Base-by-base conservation (phyloP, 441 rosid species). In the Euphorbia celastroides region DNA sequence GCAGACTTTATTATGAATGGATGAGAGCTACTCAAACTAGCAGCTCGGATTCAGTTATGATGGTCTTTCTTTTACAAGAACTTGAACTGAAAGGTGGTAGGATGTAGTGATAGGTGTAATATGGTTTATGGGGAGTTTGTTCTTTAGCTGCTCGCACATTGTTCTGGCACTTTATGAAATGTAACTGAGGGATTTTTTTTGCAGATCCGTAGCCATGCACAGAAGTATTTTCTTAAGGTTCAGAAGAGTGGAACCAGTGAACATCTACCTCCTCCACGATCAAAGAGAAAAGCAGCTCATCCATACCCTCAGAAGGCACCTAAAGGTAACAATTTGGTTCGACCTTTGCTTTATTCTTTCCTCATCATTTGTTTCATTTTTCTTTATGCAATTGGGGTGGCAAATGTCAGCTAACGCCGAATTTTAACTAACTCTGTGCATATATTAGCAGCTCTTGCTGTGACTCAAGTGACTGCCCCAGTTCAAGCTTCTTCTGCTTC, bases 181-280 rank as follows among this genome's bases (percentile, higher is more conserved):
- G 59, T 28, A 48, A 44, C 64, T 61, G 69, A 50, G 16, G 30
- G 46, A 23, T 81, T 60, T 67, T 67, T 36, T 72, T 78, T 73
- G 77, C 85, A 93, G 98, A 93, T 93, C 74, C 87, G 96, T 10
- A 93, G 99, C 74, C 99, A 93, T 75, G 97, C 99, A 1, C 99
- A 93, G 79, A 93, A 93, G 65, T 93, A 93, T 67, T 93, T 93
- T 70, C 77, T 86, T 36, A 91, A 91, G 79, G 97, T 88, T 75
- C 97, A 93, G 79, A 93, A 93, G 83, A 88, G 72, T 70, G 99
- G 97, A 64, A 77, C 89, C 61, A 84, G 80, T 22, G 97, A 91
- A 75, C 97, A 86, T 65, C 86, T 93, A 23, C 98, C 97, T 71
- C 98, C 98, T 22, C 98, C 99, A 48, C 82, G 99, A 19, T 97